These are phyloP conservation scores for Geotrichum carabidarum DNA, from an alignment of 1,139 yeast species.

Conservation along the genomic window DNA sequence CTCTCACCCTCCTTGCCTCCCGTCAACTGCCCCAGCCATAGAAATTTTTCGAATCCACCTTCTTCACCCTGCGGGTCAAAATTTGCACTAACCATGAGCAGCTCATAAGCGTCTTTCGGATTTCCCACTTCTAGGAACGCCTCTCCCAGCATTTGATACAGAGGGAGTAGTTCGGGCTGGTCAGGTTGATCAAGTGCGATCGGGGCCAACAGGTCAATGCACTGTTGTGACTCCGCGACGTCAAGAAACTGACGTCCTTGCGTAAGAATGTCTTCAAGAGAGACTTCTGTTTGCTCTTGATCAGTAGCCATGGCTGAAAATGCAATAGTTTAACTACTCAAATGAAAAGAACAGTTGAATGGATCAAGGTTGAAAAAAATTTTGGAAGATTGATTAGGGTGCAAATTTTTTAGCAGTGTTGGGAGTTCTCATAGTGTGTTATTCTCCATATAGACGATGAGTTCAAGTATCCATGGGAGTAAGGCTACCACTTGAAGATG, in stretches of 20 bases:
- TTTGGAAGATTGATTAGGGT: not conserved
- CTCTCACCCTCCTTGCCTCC: slow-evolving; percentile 76
- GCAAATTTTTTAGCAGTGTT: not conserved
- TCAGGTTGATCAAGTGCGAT: slow-evolving; percentile 3
- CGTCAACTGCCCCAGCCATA: slow-evolving; percentile 83
- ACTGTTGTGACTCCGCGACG: slow-evolving; percentile 7
- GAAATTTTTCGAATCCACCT: slow-evolving; percentile 72
- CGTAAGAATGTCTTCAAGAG: not conserved
- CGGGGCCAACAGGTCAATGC: slow-evolving; percentile 14
- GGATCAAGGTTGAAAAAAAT: not conserved
- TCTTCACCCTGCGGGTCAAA: slow-evolving; percentile 59
- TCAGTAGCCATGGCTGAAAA: not conserved
- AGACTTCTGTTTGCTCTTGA: not conserved
- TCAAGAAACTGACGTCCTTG: slow-evolving; percentile 12
- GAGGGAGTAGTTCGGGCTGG: slow-evolving; percentile 1
- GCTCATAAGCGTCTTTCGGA: slow-evolving; percentile 68
- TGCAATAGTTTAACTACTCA: not conserved
- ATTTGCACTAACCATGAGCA: slow-evolving; percentile 58
- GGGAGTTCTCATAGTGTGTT: not conserved
- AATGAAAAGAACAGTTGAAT: not conserved
- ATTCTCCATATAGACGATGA: not conserved
- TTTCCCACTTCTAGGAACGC: slow-evolving; percentile 71
- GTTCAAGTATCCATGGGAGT: too few relatives aligned
- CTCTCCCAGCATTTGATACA: slow-evolving; percentile 57
- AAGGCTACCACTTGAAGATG: too few relatives aligned